These are phyloP conservation scores for Hymenoscyphus fructigenus DNA, from an alignment of 2,329 filamentous ascomycete species.

Conservation along the genomic window DNA sequence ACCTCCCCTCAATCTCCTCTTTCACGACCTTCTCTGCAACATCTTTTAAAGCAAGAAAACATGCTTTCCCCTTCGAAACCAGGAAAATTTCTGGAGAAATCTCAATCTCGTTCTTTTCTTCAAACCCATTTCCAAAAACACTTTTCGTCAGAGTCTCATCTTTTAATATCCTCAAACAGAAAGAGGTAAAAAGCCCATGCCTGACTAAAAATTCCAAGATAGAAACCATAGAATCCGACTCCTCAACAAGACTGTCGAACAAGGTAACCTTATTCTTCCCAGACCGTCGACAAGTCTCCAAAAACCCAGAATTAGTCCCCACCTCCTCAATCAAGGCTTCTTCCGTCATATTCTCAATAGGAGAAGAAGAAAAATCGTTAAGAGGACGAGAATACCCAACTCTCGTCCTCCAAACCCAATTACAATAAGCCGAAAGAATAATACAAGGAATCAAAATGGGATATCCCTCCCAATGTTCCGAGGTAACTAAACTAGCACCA, in stretches of 20 bases:
- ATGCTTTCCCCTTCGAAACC: neutral
- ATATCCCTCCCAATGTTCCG: constrained; percentile 53
- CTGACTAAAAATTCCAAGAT: constrained; percentile 27
- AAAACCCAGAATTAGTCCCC: neutral
- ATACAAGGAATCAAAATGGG: constrained; percentile 52
- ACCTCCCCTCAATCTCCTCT: constrained; percentile 6
- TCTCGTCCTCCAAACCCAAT: constrained; percentile 48
- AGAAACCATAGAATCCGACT: constrained; percentile 22
- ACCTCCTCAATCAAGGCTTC: constrained; percentile 33
- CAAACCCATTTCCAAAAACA: neutral
- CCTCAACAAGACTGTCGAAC: constrained; percentile 17
- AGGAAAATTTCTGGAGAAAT: neutral
- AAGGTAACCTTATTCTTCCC: neutral
- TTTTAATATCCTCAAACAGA: constrained; percentile 23
- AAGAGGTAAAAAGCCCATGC: constrained; percentile 31
- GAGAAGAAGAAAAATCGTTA: constrained; percentile 21
- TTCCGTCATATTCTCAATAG: neutral
- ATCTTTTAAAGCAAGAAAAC: neutral
- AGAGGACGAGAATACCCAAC: constrained; percentile 47
- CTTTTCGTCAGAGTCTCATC: constrained; percentile 5
- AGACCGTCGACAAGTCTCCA: neutral
- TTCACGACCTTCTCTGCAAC: constrained; percentile 2
- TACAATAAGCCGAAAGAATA: constrained; percentile 45
- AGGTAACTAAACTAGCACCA: constrained; percentile 50
- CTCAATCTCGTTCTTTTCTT: neutral